Evolutionary conservation across 2,329 filamentous ascomycete genomes (phyloP).

Genomic region (Metarhizium sp.): DNA sequence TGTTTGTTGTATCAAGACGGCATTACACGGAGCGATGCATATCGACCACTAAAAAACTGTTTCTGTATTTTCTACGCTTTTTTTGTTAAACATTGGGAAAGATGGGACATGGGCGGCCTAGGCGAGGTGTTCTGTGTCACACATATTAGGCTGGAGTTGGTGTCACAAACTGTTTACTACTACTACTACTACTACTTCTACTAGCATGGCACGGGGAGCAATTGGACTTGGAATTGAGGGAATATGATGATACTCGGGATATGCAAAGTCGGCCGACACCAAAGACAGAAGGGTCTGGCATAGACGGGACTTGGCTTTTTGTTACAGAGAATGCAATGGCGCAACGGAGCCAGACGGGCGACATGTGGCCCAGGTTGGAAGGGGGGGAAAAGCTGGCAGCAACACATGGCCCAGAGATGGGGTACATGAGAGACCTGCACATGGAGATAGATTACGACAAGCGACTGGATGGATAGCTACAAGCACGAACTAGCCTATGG

Average conservation of each 20-base stretch:
- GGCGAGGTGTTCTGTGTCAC: slow-evolving; percentile 19
- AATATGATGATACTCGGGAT: slow-evolving; percentile 22
- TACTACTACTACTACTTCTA: slow-evolving; percentile 5
- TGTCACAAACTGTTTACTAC: slow-evolving; percentile 20
- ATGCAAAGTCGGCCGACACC: slow-evolving; percentile 13
- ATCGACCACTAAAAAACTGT: slow-evolving; percentile 28
- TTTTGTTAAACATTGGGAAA: slow-evolving; percentile 14
- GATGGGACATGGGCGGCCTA: slow-evolving; percentile 14
- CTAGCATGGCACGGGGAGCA: slow-evolving; percentile 23
- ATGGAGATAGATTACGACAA: slow-evolving; percentile 5
- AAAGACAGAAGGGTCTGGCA: slow-evolving; percentile 4
- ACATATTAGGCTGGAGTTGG: slow-evolving; percentile 19
- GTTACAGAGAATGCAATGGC: slow-evolving; percentile 3
- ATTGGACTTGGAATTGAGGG: slow-evolving; percentile 14
- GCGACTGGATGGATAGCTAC: slow-evolving; percentile 4
- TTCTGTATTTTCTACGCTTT: slow-evolving; percentile 9
- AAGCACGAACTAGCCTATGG: neutral
- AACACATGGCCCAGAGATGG: neutral
- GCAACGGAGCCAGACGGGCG: neutral
- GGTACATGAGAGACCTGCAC: neutral
- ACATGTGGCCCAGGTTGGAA: neutral
- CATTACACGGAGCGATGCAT: slow-evolving; percentile 41
- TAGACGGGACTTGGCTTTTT: slow-evolving; percentile 6
- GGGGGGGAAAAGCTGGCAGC: neutral
- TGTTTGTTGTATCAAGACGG: slow-evolving; percentile 35